Conservation (phyloP, 192 early-diverging fungal genomes). For the Linnemannia exigua region DNA sequence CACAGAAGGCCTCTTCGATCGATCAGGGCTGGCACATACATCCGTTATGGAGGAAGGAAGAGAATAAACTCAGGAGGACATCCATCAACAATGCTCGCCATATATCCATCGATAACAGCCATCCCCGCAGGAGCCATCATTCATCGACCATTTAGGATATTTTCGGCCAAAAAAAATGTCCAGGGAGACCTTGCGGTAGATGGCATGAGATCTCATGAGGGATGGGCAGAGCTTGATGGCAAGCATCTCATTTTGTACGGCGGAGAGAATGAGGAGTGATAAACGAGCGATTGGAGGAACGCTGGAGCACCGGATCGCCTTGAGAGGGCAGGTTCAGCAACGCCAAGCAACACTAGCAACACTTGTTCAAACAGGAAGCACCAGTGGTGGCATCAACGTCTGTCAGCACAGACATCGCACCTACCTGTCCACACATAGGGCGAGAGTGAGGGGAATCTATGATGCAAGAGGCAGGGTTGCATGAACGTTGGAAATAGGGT, state of each 20-base stretch:
- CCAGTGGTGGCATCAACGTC: not conserved
- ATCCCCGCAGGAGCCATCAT: slow-evolving; percentile 3
- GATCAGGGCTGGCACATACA: not conserved
- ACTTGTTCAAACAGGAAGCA: not conserved
- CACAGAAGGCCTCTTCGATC: slow-evolving; percentile 8
- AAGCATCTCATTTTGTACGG: too few species aligned
- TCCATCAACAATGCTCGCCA: slow-evolving; percentile 11
- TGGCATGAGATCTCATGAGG: too few species aligned
- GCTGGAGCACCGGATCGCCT: not conserved
- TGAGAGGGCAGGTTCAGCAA: not conserved
- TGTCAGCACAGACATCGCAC: not conserved
- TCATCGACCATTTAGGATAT: not conserved
- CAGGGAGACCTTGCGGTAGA: too few species aligned
- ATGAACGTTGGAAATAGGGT: not conserved
- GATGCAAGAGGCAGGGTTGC: not conserved
- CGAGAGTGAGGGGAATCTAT: not conserved
- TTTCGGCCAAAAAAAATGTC: too few species aligned
- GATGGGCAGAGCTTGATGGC: too few species aligned
- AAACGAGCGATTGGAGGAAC: not conserved
- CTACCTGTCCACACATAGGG: not conserved
- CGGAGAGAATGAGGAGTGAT: too few species aligned
- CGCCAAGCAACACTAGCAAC: not conserved
- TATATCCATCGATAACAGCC: slow-evolving; percentile 28
- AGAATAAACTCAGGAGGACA: slow-evolving; percentile 11
- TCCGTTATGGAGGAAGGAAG: not conserved